phyloP scores from a whole-genome alignment of 768 basidiomycete genomes.

The Hygrophorus pudorinus region DNA sequence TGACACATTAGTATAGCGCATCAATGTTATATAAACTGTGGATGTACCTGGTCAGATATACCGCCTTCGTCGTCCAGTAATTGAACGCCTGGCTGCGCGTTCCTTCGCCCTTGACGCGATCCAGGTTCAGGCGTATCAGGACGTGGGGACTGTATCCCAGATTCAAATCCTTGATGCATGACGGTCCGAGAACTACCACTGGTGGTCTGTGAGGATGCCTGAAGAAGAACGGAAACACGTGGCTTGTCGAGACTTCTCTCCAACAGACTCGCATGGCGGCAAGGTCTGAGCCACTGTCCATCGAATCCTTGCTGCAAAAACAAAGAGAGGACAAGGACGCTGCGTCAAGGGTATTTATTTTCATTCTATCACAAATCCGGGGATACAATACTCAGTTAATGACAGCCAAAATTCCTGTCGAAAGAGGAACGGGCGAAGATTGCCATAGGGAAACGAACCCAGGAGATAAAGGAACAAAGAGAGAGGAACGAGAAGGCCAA shows the following conservation, averaged over 20 bases:
- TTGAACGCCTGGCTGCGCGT: constrained; percentile 30
- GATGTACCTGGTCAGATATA: constrained; percentile 48
- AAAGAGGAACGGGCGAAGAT: constrained; percentile 87
- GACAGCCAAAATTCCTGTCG: constrained; percentile 86
- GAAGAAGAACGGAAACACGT: neutral
- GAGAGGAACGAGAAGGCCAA: constrained; percentile 52
- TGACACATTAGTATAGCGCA: neutral
- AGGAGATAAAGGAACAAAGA: constrained; percentile 70
- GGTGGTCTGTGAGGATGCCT: neutral
- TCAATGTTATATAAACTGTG: neutral
- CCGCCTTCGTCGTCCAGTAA: constrained; percentile 65
- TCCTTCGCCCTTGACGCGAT: constrained; percentile 49
- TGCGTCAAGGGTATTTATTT: constrained; percentile 71
- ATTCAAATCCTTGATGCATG: constrained; percentile 14
- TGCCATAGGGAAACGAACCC: constrained; percentile 78
- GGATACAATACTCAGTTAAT: constrained; percentile 6
- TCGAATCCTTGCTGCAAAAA: constrained; percentile 77
- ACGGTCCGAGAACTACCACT: neutral
- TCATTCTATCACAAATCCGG: neutral
- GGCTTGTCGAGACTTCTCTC: neutral
- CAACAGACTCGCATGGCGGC: constrained; percentile 29
- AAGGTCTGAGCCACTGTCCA: constrained; percentile 69
- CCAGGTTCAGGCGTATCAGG: constrained; percentile 56
- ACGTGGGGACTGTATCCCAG: constrained; percentile 35
- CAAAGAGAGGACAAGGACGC: constrained; percentile 87